phyloP scores from a whole-genome alignment of 257 asterid genomes.

The Solanum tacnaense region DNA sequence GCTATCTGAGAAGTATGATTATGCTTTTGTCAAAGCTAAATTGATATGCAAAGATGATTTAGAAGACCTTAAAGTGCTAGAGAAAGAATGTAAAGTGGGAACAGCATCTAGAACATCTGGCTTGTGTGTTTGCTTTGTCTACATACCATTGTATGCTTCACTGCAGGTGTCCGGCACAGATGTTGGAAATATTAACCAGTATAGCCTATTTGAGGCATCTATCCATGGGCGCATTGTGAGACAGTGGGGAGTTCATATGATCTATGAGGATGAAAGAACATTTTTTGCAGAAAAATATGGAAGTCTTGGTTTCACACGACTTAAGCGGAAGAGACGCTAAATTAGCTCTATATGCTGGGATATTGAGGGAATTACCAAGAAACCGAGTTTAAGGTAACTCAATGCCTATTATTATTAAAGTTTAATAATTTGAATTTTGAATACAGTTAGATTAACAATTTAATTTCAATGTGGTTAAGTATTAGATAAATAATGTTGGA shows the following conservation, averaged over 20 bases:
- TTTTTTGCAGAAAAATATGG: neutral
- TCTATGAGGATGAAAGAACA: neutral
- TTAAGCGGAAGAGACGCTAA: neutral
- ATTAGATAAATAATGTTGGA: neutral
- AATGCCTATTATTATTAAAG: neutral
- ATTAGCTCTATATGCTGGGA: neutral
- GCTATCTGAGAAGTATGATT: fast-evolving
- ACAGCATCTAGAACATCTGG: no score
- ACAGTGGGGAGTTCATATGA: neutral
- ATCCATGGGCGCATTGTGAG: neutral
- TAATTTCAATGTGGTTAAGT: neutral
- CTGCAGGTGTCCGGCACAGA: neutral
- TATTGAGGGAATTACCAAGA: neutral
- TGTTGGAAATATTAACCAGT: neutral
- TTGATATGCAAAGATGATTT: no score
- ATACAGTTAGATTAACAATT: neutral
- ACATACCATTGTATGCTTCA: no score
- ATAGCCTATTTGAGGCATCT: neutral
- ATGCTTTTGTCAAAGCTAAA: fast-evolving
- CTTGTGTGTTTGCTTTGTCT: no score
- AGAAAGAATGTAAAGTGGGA: no score
- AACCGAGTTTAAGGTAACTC: neutral
- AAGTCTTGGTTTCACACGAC: neutral
- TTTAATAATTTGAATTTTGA: neutral
- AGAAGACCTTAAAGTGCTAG: no score